These are phyloP conservation scores for Serendipita sp. DNA, from an alignment of 768 basidiomycete species.

Conservation along the genomic window DNA sequence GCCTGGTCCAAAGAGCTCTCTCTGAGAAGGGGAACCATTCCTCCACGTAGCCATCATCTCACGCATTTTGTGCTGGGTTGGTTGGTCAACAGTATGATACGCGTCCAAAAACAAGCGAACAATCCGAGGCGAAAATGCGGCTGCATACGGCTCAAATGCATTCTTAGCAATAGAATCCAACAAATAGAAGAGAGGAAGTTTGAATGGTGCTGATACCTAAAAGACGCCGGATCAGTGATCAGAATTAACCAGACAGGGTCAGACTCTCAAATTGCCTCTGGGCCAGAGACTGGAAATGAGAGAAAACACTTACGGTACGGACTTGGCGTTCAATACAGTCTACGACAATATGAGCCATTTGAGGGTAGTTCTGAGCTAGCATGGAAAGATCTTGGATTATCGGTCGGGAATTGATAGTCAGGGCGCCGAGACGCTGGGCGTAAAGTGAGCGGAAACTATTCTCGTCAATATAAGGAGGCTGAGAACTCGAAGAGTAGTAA, in stretches of 20 bases:
- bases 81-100: constrained; percentile 70
- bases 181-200: constrained; percentile 86
- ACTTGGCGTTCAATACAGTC: constrained; percentile 76
- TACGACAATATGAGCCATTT: constrained; percentile 63
- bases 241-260: constrained; percentile 15
- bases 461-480: constrained; percentile 31
- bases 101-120: constrained; percentile 74
- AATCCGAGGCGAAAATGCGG: constrained; percentile 66
- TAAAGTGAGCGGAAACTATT: constrained; percentile 68
- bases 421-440: constrained; percentile 49
- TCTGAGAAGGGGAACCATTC: constrained; percentile 60
- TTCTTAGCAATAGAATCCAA: constrained; percentile 97
- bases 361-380: constrained; percentile 73
- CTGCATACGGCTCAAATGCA: constrained; percentile 81
- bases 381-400: constrained; percentile 84
- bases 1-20: constrained; percentile 69
- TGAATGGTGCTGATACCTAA: constrained; percentile 79
- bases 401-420: constrained; percentile 88
- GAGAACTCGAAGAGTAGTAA: constrained; percentile 7
- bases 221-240: constrained; percentile 53
- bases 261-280: background rate
- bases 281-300: constrained; percentile 6
- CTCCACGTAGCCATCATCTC: constrained; percentile 96
- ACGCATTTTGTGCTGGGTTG: constrained; percentile 86
- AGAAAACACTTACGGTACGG: constrained; percentile 57